Percentiles rank a stretch among this genome's conserved stretches.
These are phyloP conservation scores for Lenzites betulinus DNA, from an alignment of 768 basidiomycete species.

Conservation along the genomic window DNA sequence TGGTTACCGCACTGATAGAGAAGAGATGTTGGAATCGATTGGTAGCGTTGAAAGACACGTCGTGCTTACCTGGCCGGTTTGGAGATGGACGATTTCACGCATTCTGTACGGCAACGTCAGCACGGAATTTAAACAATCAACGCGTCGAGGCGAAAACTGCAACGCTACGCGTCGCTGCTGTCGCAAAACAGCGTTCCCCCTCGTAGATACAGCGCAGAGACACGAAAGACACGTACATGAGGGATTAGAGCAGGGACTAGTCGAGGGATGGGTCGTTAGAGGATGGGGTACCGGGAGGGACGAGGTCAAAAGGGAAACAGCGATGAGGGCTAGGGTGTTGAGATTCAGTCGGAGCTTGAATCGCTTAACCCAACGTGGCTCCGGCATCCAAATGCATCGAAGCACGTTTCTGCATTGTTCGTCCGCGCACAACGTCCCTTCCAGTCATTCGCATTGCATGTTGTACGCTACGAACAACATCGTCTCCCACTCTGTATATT, in stretches of 20 bases:
- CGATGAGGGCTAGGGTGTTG: slow-evolving; percentile 26
- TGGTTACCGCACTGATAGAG: slow-evolving; percentile 91
- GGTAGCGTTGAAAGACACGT: slow-evolving; percentile 1
- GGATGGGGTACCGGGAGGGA: slow-evolving; percentile 30
- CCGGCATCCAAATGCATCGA: slow-evolving; percentile 13
- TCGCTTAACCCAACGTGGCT: slow-evolving; percentile 22
- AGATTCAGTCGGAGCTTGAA: slow-evolving; percentile 26
- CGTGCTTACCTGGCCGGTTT: slow-evolving; percentile 88
- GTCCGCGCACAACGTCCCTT: slow-evolving; percentile 5
- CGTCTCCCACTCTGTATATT: no score
- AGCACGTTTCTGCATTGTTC: slow-evolving; percentile 1
- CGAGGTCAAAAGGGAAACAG: slow-evolving; percentile 28
- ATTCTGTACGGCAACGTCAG: slow-evolving; percentile 55
- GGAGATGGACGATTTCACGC: slow-evolving; percentile 99
- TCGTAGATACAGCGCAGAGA: neutral
- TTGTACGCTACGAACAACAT: neutral
- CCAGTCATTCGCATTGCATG: neutral
- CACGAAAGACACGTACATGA: slow-evolving; percentile 32
- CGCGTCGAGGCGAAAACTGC: slow-evolving; percentile 16
- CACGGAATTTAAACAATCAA: slow-evolving; percentile 18
- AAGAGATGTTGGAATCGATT: slow-evolving; percentile 29
- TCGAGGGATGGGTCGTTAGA: slow-evolving; percentile 28
- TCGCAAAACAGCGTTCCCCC: neutral
- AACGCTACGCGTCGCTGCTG: neutral
- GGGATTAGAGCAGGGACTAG: slow-evolving; percentile 27